phyloP scores from a whole-genome alignment of 352 stramenopile genomes.

The Phytopythium mirpurense region DNA sequence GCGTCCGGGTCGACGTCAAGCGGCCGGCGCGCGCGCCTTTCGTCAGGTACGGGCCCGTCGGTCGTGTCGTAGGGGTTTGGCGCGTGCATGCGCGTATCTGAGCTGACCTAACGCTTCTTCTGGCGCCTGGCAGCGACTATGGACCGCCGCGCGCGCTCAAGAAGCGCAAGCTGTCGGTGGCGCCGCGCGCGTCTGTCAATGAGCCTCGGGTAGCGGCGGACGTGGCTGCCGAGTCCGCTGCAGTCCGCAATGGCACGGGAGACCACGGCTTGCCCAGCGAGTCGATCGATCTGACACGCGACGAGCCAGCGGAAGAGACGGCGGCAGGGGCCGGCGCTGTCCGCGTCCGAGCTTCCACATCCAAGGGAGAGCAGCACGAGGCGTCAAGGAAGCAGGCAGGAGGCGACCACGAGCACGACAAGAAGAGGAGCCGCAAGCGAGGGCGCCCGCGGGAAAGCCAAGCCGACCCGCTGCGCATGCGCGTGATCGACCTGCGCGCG shows the following conservation, averaged over 20 bases:
- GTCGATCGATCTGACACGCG: neutral
- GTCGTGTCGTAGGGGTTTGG: neutral
- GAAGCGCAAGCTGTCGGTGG: slow-evolving; percentile 18
- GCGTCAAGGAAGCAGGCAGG: neutral
- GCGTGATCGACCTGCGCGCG: slow-evolving; percentile 47
- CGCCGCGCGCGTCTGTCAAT: slow-evolving; percentile 1
- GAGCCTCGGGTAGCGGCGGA: neutral
- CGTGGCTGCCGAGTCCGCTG: slow-evolving; percentile 5
- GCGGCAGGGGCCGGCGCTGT: neutral
- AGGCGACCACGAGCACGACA: slow-evolving; percentile 3
- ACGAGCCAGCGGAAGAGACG: neutral
- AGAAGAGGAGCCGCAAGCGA: slow-evolving; percentile 31
- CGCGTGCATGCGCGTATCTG: neutral
- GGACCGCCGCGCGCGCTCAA: slow-evolving; percentile 10
- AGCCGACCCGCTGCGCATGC: slow-evolving; percentile 19
- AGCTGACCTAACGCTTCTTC: too few relatives aligned
- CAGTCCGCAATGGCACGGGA: neutral
- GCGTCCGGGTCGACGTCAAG: slow-evolving; percentile 33
- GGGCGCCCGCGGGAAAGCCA: slow-evolving; percentile 16
- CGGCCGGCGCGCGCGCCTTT: slow-evolving; percentile 11
- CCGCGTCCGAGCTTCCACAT: neutral
- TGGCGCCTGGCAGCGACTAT: slow-evolving; percentile 2
- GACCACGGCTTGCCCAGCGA: neutral
- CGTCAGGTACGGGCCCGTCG: slow-evolving; percentile 10
- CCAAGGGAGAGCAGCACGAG: neutral